Evolutionary conservation across 139 green algal genomes (phyloP).

Genomic region (Diplosphaera chodatii): DNA sequence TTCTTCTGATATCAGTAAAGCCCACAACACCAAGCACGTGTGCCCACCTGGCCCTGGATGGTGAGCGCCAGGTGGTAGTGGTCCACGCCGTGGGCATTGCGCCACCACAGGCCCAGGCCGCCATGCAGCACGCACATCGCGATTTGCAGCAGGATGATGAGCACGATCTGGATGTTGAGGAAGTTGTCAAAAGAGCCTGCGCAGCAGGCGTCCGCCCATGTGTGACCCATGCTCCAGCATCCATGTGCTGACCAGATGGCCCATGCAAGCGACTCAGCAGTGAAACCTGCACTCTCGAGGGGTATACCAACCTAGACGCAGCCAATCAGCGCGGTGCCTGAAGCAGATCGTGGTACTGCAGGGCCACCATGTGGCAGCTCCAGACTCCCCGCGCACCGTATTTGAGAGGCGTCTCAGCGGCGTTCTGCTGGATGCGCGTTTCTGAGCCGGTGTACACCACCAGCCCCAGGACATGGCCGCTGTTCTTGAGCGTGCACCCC

Average conservation of each 20-base stretch:
- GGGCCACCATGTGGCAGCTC: too few species aligned
- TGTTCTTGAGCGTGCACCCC: conserved; percentile 47
- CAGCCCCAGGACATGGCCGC: conserved; percentile 44
- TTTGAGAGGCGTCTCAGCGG: conserved; percentile 57
- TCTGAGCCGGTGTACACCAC: conserved; percentile 82
- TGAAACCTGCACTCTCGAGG: too few species aligned
- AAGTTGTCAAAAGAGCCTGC: conserved; percentile 43
- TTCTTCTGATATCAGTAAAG: too few species aligned
- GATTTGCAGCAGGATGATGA: conserved; percentile 32
- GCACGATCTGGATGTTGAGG: conserved; percentile 46
- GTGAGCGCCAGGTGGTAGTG: conserved; percentile 23
- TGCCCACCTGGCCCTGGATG: conserved; percentile 28
- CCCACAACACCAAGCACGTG: too few species aligned
- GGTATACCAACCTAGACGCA: too few species aligned
- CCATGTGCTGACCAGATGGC: too few species aligned
- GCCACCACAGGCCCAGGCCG: conserved; percentile 22
- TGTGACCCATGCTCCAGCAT: too few species aligned
- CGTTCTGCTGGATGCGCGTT: conserved; percentile 71
- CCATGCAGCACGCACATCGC: conserved; percentile 27
- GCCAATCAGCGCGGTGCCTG: too few species aligned
- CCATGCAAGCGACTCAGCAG: too few species aligned
- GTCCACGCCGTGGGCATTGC: conserved; percentile 12
- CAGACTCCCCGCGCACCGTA: too few species aligned
- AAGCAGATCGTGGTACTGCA: too few species aligned
- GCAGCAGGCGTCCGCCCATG: too few species aligned